These are phyloP conservation scores for Sclerotinia glacialis DNA, from an alignment of 2,329 filamentous ascomycete genomes.

Conservation along the genomic window DNA sequence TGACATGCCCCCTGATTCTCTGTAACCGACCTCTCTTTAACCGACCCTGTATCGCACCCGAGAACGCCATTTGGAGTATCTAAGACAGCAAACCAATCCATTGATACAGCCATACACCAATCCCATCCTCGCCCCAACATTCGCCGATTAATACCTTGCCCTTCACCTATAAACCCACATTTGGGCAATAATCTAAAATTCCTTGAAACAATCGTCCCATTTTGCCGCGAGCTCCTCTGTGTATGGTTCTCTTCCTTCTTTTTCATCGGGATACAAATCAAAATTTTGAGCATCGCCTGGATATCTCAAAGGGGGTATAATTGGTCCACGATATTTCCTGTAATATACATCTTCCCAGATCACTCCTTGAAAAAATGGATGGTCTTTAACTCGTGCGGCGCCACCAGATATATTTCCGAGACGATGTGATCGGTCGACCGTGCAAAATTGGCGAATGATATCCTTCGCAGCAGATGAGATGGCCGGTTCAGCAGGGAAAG, in stretches of 20 bases:
- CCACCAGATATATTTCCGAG: slow-evolving; percentile 77
- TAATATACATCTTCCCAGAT: slow-evolving; percentile 72
- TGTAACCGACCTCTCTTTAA: slow-evolving; percentile 15
- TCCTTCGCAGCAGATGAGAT: slow-evolving; percentile 69
- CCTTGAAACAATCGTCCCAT: slow-evolving; percentile 69
- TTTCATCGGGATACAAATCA: slow-evolving; percentile 77
- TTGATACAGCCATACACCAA: slow-evolving; percentile 15
- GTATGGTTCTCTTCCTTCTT: slow-evolving; percentile 62
- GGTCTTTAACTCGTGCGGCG: slow-evolving; percentile 67
- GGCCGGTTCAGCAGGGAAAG: slow-evolving; percentile 63
- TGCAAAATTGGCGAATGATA: slow-evolving; percentile 74
- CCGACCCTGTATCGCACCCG: slow-evolving; percentile 5
- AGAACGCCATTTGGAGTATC: slow-evolving; percentile 21
- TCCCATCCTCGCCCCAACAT: not conserved
- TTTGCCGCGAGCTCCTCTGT: slow-evolving; percentile 64
- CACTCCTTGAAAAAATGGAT: slow-evolving; percentile 71
- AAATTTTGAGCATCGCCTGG: slow-evolving; percentile 78
- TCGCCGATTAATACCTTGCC: not conserved
- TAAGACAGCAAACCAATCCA: slow-evolving; percentile 11
- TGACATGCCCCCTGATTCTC: slow-evolving; percentile 6
- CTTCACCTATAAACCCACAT: slow-evolving; percentile 16
- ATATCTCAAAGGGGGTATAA: slow-evolving; percentile 70
- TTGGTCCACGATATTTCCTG: slow-evolving; percentile 64
- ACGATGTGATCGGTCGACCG: slow-evolving; percentile 72
- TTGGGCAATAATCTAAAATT: slow-evolving; percentile 52